Evolutionary conservation across 495 filamentous ascomycete genomes (phyloP).

Genomic region (Xylaria bambusicola): DNA sequence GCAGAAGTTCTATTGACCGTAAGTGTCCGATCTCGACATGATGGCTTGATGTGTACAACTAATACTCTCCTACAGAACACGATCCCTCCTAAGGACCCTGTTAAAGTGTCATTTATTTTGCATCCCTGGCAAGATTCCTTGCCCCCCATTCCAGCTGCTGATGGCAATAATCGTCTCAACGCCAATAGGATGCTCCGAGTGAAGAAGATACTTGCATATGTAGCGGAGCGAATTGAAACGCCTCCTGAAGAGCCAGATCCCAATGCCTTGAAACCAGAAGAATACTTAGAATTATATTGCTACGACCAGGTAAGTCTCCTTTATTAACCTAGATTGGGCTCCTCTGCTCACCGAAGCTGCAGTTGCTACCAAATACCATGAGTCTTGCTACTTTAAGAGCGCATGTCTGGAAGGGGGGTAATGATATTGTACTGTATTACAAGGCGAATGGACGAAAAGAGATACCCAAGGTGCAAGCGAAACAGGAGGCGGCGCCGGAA

Average conservation of each 20-base stretch:
- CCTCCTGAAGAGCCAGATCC: slow-evolving; percentile 50
- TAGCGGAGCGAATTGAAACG: slow-evolving; percentile 86
- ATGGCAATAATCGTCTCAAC: slow-evolving; percentile 84
- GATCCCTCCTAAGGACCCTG: slow-evolving; percentile 83
- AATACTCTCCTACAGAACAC: slow-evolving; percentile 59
- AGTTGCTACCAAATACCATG: slow-evolving; percentile 67
- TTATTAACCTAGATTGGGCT: neutral
- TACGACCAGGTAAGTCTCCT: slow-evolving; percentile 73
- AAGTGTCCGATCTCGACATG: slow-evolving; percentile 19
- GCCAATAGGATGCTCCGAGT: slow-evolving; percentile 95
- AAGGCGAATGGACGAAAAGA: slow-evolving; percentile 81
- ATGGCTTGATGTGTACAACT: slow-evolving; percentile 16
- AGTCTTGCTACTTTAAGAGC: slow-evolving; percentile 87
- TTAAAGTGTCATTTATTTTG: slow-evolving; percentile 90
- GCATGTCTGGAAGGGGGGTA: slow-evolving; percentile 88
- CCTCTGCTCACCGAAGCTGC: slow-evolving; percentile 21
- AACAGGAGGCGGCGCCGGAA: slow-evolving; percentile 24
- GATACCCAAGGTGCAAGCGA: slow-evolving; percentile 39
- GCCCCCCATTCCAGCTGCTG: slow-evolving; percentile 66
- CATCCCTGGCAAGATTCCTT: slow-evolving; percentile 79
- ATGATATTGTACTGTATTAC: slow-evolving; percentile 88
- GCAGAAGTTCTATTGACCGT: slow-evolving; percentile 84
- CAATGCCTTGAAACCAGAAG: slow-evolving; percentile 74
- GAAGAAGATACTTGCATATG: slow-evolving; percentile 91
- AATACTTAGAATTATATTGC: slow-evolving; percentile 92